phyloP scores from a whole-genome alignment of 192 early-diverging fungal genomes.

The Pecoramyces ruminantium region DNA sequence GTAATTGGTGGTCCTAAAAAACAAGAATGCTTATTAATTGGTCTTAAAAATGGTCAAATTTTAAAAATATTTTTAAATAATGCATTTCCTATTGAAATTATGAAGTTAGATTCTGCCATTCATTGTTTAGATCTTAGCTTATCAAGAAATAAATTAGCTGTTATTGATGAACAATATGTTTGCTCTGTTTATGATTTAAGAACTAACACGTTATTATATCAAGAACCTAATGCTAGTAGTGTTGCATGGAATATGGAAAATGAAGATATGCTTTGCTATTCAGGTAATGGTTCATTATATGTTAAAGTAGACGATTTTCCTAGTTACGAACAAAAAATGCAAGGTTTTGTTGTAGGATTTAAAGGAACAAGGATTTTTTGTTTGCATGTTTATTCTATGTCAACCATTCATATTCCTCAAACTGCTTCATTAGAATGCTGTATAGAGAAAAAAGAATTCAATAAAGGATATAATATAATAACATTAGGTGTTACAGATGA shows the following conservation, averaged over 20 bases:
- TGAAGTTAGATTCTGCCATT: conserved; percentile 19
- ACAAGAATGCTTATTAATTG: conserved; percentile 30
- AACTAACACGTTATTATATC: conserved; percentile 31
- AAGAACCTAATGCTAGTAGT: conserved; percentile 33
- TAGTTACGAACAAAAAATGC: conserved; percentile 27
- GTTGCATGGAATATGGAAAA: conserved; percentile 39
- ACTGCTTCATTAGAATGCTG: conserved; percentile 25
- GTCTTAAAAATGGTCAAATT: conserved; percentile 31
- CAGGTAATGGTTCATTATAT: conserved; percentile 21
- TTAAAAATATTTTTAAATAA: conserved; percentile 36
- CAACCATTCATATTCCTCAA: conserved; percentile 26
- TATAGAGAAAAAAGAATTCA: conserved; percentile 25
- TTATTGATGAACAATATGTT: conserved; percentile 35
- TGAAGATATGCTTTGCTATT: conserved; percentile 33
- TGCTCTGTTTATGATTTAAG: conserved; percentile 28
- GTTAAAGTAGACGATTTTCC: conserved; percentile 30
- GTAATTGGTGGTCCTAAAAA: conserved; percentile 30
- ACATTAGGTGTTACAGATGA: conserved; percentile 33
- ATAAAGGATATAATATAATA: conserved; percentile 22
- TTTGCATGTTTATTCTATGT: conserved; percentile 27
- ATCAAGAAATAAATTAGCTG: conserved; percentile 22
- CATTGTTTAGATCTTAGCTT: conserved; percentile 30
- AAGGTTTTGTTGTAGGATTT: conserved; percentile 38
- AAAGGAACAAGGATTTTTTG: conserved; percentile 34
- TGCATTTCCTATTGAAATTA: conserved; percentile 30